A percentile compares a stretch with the other conserved stretches of the same genome.
Conservation (phyloP, 495 filamentous ascomycete genomes). For the Corynascus novoguineensis region DNA sequence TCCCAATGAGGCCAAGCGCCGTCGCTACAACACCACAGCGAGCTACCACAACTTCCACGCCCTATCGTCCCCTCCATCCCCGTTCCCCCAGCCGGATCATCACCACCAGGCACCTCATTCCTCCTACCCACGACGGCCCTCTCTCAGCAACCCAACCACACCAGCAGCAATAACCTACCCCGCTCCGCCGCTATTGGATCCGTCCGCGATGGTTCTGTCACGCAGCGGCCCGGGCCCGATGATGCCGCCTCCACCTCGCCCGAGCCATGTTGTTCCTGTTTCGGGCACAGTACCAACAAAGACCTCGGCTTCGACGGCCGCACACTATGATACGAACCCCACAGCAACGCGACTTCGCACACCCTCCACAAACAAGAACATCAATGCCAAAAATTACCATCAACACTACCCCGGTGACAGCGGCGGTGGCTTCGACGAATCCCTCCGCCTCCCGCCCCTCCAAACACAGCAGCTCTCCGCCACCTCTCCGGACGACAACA, state of each 20-base stretch:
- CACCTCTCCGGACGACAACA: conserved; percentile 10
- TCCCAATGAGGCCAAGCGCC: conserved; percentile 53
- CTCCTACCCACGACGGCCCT: conserved; percentile 7
- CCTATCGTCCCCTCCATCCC: conserved; percentile 18
- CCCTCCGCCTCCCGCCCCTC: conserved; percentile 54
- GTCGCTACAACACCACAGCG: conserved; percentile 43
- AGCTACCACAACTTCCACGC: conserved; percentile 22
- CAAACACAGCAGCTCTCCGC: conserved; percentile 45
- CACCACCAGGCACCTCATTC: conserved; percentile 2
- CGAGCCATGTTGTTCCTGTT: background rate
- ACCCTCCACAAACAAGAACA: background rate
- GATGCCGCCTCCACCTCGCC: conserved; percentile 1
- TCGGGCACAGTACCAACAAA: background rate
- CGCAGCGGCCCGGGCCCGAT: conserved; percentile 7
- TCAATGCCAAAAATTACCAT: background rate
- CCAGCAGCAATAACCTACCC: conserved; percentile 2
- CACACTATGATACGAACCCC: no score
- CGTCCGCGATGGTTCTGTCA: conserved; percentile 1
- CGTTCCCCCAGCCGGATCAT: background rate
- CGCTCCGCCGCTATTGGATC: conserved; percentile 4
- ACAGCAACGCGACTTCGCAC: no score
- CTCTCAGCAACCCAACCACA: conserved; percentile 19
- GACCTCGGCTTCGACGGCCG: no score
- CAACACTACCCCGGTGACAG: background rate
- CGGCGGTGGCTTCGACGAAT: conserved; percentile 34